A percentile compares a stretch with the other conserved stretches of the same genome.
Evolutionary conservation across 805 yeast species (phyloP).

Genomic region (Schizosaccharomyces cryophilus): DNA sequence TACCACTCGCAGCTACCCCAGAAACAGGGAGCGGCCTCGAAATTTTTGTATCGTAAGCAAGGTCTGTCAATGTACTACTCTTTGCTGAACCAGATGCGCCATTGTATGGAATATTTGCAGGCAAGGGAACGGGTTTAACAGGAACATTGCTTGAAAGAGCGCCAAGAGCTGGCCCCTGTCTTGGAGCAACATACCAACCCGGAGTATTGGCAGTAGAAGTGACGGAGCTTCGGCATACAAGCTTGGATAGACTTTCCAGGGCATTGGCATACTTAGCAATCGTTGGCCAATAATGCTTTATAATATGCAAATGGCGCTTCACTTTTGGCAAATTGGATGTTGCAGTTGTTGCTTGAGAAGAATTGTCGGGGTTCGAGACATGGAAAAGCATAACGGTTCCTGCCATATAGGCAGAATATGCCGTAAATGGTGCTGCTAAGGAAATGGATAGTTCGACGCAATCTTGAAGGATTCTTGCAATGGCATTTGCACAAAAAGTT

Average conservation of each 20-base stretch:
- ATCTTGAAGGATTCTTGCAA: not conserved
- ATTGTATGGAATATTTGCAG: not conserved
- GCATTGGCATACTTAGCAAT: not conserved
- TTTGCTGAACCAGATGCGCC: not conserved
- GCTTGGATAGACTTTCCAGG: not conserved
- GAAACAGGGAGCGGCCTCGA: not conserved
- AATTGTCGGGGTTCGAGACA: not conserved
- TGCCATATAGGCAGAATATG: not conserved
- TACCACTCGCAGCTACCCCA: not conserved
- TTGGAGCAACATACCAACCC: no score
- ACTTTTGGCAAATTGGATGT: not conserved
- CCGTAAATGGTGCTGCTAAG: not conserved
- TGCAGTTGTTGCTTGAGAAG: not conserved
- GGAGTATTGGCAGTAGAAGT: no score
- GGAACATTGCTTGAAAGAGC: not conserved
- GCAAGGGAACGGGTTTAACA: not conserved
- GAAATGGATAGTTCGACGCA: not conserved
- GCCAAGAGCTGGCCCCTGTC: no score
- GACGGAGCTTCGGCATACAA: no score
- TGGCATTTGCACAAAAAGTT: not conserved
- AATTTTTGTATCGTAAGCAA: not conserved
- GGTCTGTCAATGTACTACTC: not conserved
- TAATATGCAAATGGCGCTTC: not conserved
- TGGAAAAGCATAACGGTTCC: not conserved
- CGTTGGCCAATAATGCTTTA: not conserved